phyloP scores from a whole-genome alignment of 2,329 filamentous ascomycete species.

The Didymella glomerata region DNA sequence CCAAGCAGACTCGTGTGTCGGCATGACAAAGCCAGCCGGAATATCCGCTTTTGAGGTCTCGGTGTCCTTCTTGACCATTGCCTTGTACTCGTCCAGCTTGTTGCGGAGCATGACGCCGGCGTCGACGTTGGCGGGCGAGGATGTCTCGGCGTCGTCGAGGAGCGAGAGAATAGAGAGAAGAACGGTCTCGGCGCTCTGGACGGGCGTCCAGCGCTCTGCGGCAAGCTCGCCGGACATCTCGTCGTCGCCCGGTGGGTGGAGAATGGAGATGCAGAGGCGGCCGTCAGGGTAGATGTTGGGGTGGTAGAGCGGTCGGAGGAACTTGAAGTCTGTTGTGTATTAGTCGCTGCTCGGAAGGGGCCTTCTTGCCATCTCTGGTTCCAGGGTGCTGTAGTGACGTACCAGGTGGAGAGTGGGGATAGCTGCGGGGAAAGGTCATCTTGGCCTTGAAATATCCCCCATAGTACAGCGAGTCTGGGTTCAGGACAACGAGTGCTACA shows the following conservation, averaged over 20 bases:
- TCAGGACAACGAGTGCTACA: conserved; percentile 89
- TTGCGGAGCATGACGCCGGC: conserved; percentile 87
- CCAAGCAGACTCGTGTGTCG: conserved; percentile 71
- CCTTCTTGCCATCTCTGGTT: conserved; percentile 2
- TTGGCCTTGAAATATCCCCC: conserved; percentile 92
- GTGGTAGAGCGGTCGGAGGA: conserved; percentile 81
- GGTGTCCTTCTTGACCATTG: conserved; percentile 73
- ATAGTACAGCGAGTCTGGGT: conserved; percentile 89
- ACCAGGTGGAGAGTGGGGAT: conserved; percentile 85
- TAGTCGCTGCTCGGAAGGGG: conserved; percentile 8
- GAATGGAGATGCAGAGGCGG: conserved; percentile 93
- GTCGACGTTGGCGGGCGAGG: conserved; percentile 93
- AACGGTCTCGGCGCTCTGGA: conserved; percentile 93
- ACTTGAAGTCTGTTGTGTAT: conserved; percentile 73
- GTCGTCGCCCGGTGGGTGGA: conserved; percentile 91
- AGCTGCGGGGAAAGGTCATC: conserved; percentile 87
- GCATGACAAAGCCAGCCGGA: conserved; percentile 81
- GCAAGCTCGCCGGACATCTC: conserved; percentile 89
- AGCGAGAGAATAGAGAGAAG: conserved; percentile 90
- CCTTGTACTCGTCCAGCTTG: conserved; percentile 72
- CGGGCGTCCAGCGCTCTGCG: conserved; percentile 91
- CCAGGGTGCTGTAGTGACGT: conserved; percentile 36
- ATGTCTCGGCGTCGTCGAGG: conserved; percentile 92
- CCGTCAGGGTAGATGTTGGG: conserved; percentile 94
- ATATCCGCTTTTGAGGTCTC: conserved; percentile 80